These are phyloP conservation scores for Trichoderma sp. DNA, from an alignment of 2,329 filamentous ascomycete species.

Conservation along the genomic window DNA sequence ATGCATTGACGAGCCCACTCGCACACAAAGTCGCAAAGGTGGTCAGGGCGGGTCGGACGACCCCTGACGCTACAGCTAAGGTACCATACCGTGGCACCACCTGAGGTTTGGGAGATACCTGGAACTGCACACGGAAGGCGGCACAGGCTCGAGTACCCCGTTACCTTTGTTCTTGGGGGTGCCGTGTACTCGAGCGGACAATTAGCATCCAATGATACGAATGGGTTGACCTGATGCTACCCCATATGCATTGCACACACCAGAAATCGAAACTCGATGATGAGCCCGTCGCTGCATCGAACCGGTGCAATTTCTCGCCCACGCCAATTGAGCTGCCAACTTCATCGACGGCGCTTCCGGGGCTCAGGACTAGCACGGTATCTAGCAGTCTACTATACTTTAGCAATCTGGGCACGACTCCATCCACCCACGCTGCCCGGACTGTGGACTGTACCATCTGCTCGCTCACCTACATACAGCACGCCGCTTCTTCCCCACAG, in stretches of 20 bases:
- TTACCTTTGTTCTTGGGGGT: neutral
- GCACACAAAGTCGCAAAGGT: neutral
- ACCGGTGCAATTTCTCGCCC: neutral
- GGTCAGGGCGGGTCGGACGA: too few species aligned
- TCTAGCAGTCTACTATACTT: neutral
- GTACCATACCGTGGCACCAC: neutral
- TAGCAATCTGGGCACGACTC: neutral
- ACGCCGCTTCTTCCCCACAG: slow-evolving; percentile 16
- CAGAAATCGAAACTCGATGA: slow-evolving; percentile 11
- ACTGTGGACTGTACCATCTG: too few species aligned
- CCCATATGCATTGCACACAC: slow-evolving; percentile 11
- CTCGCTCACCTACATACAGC: neutral
- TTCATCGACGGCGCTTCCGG: slow-evolving; percentile 8
- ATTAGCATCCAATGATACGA: slow-evolving; percentile 10
- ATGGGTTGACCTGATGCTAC: slow-evolving; percentile 5
- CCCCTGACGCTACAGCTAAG: neutral
- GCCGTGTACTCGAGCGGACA: neutral
- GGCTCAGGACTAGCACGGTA: neutral
- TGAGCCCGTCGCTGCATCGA: slow-evolving; percentile 8
- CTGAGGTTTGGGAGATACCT: neutral
- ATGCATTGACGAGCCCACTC: slow-evolving; percentile 10
- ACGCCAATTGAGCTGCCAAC: slow-evolving; percentile 1
- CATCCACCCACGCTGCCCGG: neutral
- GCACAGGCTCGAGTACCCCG: neutral
- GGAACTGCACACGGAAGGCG: neutral